Evolutionary conservation across 2,329 filamentous ascomycete genomes (phyloP), one percentile per base, ranked within the genome.

Genomic region (Fusarium nodosum): DNA sequence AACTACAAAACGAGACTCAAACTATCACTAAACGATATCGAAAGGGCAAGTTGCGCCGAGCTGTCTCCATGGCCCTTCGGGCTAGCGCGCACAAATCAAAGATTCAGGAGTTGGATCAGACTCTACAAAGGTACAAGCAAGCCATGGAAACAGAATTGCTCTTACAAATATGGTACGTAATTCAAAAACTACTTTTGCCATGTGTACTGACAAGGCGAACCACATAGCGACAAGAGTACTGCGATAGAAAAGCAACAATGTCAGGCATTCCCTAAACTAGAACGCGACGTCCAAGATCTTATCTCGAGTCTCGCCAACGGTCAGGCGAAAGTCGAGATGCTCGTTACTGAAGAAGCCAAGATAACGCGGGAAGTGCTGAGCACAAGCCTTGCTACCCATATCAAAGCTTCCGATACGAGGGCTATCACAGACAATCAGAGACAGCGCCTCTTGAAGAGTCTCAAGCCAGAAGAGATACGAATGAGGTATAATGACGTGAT

Each of bases 131-230:
- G 1, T 60, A 20, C 16, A 15, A 16, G 9, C 5, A 39, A 1
- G 3, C 24, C 0, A 28, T 61, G 26, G 55, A 60, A 33, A 60
- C 31, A 0, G 38, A 60, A 4, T 2, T 61, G 1, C 16, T 61
- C 0, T 7, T 24, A 2, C 12, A 52, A 1, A 61, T 61, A 10
- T 61, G 58, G 58, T 61, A 11, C 2, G 24, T 1, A 8, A 34
- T n/a, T n/a, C 18, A 11, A n/a, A n/a, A n/a, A n/a, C n/a, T n/a
- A n/a, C n/a, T 11, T 16, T 8, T 22, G 8, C 2, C 15, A 12
- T 4, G 2, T 5, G 33, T 31, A 1, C 31, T 59, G 4, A 51
- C 3, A 6, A 11, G 2, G 0, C 1, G 18, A 4, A 0, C 0
- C 11, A 2, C 5, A 28, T 1, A 61, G 45, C 0, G 15, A 28